A percentile compares a stretch with the other conserved stretches of the same genome.
phyloP scores from a whole-genome alignment of 2,329 filamentous ascomycete species.

The Onygenales sp. region DNA sequence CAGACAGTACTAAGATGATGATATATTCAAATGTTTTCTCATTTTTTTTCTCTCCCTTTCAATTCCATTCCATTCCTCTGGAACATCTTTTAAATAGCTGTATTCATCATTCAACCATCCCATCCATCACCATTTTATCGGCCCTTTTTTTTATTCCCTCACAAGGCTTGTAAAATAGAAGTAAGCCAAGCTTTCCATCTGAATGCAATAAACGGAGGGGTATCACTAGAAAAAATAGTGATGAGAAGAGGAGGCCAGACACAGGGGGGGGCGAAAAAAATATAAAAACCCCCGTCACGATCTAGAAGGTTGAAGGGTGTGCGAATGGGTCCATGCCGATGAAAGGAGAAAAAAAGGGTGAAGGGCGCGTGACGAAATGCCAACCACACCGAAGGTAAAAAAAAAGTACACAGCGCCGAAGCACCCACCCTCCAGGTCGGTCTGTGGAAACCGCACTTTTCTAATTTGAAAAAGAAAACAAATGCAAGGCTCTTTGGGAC shows the following conservation, averaged over 20 bases:
- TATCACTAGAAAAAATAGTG: too few species aligned
- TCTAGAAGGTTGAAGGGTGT: neutral
- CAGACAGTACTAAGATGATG: too few species aligned
- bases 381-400: neutral
- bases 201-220: too few species aligned
- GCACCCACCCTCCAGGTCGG: constrained; percentile 1
- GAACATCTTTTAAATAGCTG: too few species aligned
- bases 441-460: constrained; percentile 4
- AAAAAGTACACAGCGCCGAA: constrained; percentile 2
- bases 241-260: neutral
- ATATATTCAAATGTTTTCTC: too few species aligned
- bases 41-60: too few species aligned
- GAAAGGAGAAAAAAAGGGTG: neutral
- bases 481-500: neutral
- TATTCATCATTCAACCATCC: too few species aligned
- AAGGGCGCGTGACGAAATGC: neutral
- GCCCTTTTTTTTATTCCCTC: too few species aligned
- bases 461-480: constrained; percentile 1
- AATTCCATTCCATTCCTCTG: too few species aligned
- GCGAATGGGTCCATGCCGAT: neutral
- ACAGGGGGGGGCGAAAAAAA: too few species aligned
- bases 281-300: neutral
- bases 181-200: neutral
- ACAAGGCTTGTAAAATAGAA: too few species aligned
- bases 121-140: too few species aligned